phyloP scores from a whole-genome alignment of 2,329 filamentous ascomycete species.

The Aspergillus tanneri region DNA sequence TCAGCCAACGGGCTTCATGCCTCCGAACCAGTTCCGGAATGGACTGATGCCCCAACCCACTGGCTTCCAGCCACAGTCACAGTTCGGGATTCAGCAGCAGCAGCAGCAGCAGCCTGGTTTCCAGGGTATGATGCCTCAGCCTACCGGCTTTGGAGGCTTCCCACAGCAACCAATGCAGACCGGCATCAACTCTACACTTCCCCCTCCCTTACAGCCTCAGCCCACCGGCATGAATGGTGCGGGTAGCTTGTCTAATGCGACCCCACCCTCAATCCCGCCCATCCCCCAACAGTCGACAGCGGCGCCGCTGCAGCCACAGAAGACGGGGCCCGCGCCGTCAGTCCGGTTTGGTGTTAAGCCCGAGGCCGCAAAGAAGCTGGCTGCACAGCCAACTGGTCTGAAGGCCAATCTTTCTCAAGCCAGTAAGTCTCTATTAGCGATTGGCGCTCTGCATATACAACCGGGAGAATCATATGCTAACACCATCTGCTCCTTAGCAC shows the following conservation, averaged over 20 bases:
- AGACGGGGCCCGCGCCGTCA: constrained; percentile 81
- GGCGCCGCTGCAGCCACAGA: constrained; percentile 69
- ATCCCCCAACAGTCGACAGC: constrained; percentile 59
- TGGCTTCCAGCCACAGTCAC: constrained; percentile 46
- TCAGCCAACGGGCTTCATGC: constrained; percentile 64
- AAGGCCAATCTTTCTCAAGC: constrained; percentile 90
- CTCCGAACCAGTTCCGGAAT: constrained; percentile 40
- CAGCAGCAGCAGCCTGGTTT: constrained; percentile 54
- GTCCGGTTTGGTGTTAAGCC: constrained; percentile 81
- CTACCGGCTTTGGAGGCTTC: constrained; percentile 53
- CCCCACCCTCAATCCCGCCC: constrained; percentile 55
- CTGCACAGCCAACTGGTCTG: constrained; percentile 81
- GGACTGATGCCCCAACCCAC: constrained; percentile 48
- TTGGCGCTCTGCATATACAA: background rate
- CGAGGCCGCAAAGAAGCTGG: constrained; percentile 70
- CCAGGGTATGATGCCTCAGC: constrained; percentile 50
- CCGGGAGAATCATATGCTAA: background rate
- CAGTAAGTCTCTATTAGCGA: constrained; percentile 70
- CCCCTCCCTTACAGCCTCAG: constrained; percentile 53
- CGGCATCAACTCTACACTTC: constrained; percentile 54
- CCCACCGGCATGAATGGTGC: constrained; percentile 53
- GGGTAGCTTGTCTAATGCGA: constrained; percentile 48
- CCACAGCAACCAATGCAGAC: constrained; percentile 51
- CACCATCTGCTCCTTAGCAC: constrained; percentile 25
- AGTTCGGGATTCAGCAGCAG: constrained; percentile 47